Evolutionary conservation across 1,139 yeast genomes (phyloP), one percentile per base, ranked within the genome.

Genomic region (Sugiyamaella japonica): DNA sequence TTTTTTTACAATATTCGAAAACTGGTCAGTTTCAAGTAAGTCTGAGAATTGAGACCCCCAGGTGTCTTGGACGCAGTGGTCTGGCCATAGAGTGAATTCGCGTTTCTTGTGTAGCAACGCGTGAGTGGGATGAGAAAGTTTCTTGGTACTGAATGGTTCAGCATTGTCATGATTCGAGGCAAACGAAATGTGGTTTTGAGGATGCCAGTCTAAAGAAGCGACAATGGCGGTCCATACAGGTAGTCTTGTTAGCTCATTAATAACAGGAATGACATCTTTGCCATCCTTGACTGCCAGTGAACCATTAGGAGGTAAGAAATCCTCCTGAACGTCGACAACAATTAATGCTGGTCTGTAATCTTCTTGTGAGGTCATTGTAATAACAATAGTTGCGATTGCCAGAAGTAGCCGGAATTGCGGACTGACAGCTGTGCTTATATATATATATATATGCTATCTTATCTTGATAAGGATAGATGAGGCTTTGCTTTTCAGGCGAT

Each of bases 171-270:
- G 89, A 54, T 80, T 82, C 0, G 84, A 77, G 0, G 97, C 96
- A 75, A 91, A 91, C 2, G 96, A 89, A 1, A 80, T 77, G 67
- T 91, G 97, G 63, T 81, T 75, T 12, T 62, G 46, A 0, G 97
- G 96, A 67, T 91, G 98, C 95, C 96, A 89, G 67, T 91, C 98
- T 66, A 85, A 83, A 1, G 96, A 85, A 40, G 90, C 85, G 1
- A 87, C 78, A 3, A 89, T 74, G 2, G 82, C 71, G 38, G 76
- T 72, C 95, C 95, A 90, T 2, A 75, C 65, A 15, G 49, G 49
- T 47, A 69, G 73, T 39, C 69, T 63, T 40, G 79, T 56, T 51
- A 85, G 69, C 16, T 73, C 63, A 59, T 78, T 68, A 61, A 89
- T 76, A 9, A 73, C 69, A 0, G 79, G 74, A 15, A 89, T 76